phyloP scores from a whole-genome alignment of 2,329 filamentous ascomycete species.

The Sarocladiaceae sp. region DNA sequence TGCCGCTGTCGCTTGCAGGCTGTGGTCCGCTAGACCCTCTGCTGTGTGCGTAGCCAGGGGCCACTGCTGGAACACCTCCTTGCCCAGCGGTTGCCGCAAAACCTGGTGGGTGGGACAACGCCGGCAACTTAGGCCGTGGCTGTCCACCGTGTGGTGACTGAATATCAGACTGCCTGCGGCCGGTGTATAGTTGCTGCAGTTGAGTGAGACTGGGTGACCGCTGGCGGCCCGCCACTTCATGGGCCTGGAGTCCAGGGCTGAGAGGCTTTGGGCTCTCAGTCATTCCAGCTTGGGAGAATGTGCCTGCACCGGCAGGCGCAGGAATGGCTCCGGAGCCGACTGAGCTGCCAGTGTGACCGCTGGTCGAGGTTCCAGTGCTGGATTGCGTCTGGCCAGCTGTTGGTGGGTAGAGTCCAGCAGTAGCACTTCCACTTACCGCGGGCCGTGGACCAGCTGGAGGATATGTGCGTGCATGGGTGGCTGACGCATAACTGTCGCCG shows the following conservation, averaged over 20 bases:
- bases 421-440: constrained; percentile 36
- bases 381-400: constrained; percentile 52
- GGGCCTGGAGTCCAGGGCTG: constrained; percentile 56
- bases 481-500: constrained; percentile 44
- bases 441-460: constrained; percentile 60
- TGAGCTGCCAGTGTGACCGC: constrained; percentile 45
- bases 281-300: constrained; percentile 70
- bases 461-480: constrained; percentile 71
- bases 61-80: constrained; percentile 24
- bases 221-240: constrained; percentile 53
- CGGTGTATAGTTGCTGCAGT: constrained; percentile 52
- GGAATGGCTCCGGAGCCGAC: constrained; percentile 35
- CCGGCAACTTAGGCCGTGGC: constrained; percentile 31
- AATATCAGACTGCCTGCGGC: constrained; percentile 51
- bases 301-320: constrained; percentile 34
- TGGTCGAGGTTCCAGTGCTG: constrained; percentile 51
- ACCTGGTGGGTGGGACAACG: constrained; percentile 30
- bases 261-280: constrained; percentile 86
- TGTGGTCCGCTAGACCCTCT: constrained; percentile 42
- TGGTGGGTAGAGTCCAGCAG: constrained; percentile 51
- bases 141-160: constrained; percentile 48
- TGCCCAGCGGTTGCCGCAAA: constrained; percentile 26
- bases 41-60: constrained; percentile 20
- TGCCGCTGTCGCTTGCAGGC: constrained; percentile 56
- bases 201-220: constrained; percentile 64